A percentile compares a stretch with the other conserved stretches of the same genome.
Evolutionary conservation across 306 rosid genomes (phyloP).

Genomic region (Alnus glutinosa): DNA sequence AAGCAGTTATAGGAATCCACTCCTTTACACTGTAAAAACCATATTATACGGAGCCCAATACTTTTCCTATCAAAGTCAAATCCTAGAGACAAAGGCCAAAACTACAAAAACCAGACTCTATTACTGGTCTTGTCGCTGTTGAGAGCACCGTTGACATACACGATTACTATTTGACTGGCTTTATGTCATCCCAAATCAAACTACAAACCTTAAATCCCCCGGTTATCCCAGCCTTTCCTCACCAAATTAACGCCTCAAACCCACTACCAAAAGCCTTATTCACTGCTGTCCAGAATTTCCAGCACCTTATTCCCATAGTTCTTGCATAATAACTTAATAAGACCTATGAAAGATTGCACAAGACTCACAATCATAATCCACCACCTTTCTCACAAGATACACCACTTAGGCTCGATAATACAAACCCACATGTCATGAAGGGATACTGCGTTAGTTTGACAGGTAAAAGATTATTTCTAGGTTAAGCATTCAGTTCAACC

Average conservation of each 20-base stretch:
- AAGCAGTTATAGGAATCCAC: background rate
- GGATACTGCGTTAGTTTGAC: background rate
- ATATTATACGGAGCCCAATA: background rate
- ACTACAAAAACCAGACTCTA: background rate
- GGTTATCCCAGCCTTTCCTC: constrained; percentile 1
- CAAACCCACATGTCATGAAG: background rate
- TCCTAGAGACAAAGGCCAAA: background rate
- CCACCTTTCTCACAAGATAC: background rate
- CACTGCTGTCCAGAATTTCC: no score
- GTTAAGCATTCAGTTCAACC: background rate
- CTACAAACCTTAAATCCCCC: background rate
- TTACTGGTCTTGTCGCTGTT: background rate
- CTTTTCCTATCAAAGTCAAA: background rate
- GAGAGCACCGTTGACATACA: background rate
- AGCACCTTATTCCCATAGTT: background rate
- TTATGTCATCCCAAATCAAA: background rate
- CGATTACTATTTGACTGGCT: background rate
- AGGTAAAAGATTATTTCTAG: background rate
- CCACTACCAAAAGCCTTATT: background rate
- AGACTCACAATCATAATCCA: background rate
- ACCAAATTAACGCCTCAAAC: background rate
- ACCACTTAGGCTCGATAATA: background rate
- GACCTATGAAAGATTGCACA: background rate
- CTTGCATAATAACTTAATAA: background rate
- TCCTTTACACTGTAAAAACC: background rate